These are phyloP conservation scores for Prunus mume DNA, from an alignment of 306 rosid genomes.

Conservation along the genomic window DNA sequence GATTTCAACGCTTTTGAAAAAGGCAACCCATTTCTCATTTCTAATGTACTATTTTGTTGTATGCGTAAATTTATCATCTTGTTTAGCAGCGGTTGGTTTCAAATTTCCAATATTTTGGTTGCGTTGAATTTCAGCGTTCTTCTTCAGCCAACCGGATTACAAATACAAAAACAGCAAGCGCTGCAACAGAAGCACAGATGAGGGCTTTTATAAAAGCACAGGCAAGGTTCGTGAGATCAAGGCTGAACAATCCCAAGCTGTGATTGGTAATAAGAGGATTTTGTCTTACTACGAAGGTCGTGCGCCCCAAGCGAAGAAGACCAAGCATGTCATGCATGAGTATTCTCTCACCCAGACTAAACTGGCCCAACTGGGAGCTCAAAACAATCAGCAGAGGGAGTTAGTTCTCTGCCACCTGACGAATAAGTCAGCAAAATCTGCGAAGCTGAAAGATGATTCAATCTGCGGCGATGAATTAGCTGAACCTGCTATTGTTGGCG, in stretches of 20 bases:
- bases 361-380: too few species aligned
- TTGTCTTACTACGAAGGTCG: conserved; percentile 49
- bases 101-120: too few species aligned
- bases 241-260: conserved; percentile 7
- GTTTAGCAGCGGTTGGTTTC: too few species aligned
- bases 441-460: background rate
- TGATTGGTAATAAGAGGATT: conserved; percentile 60
- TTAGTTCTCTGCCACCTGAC: too few species aligned
- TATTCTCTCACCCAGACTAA: conserved; percentile 29
- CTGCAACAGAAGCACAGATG: conserved; percentile 37
- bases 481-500: conserved; percentile 11
- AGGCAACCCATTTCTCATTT: too few species aligned
- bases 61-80: too few species aligned
- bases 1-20: too few species aligned
- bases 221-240: conserved; percentile 38
- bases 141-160: conserved; percentile 39
- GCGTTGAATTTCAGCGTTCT: conserved; percentile 29
- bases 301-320: conserved; percentile 21
- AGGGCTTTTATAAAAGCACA: conserved; percentile 66
- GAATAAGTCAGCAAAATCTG: too few species aligned
- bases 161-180: conserved; percentile 33
- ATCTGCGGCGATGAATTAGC: conserved; percentile 7
- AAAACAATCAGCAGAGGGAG: too few species aligned
- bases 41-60: too few species aligned
- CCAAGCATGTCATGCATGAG: conserved; percentile 71